A percentile compares a stretch with the other conserved stretches of the same genome.
Conservation (phyloP, 176 grass and related monocot genomes). For the Secale cereale region DNA sequence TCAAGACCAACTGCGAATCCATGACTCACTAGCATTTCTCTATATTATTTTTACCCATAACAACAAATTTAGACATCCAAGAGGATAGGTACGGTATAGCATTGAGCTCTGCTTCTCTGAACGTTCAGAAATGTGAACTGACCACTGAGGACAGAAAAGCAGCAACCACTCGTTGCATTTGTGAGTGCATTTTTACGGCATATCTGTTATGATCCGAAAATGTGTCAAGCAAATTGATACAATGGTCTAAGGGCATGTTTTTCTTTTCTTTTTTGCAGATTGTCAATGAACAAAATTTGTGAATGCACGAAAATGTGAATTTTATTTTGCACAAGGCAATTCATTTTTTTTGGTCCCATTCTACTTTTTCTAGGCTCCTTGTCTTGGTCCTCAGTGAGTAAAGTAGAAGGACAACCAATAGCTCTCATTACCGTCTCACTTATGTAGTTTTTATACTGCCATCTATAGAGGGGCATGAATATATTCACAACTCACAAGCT, state of each 20-base stretch:
- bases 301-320: background rate
- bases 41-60: background rate
- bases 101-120: background rate
- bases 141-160: background rate
- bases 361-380: background rate
- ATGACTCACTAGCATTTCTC: too few relatives aligned
- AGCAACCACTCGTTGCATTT: background rate
- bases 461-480: background rate
- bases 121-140: background rate
- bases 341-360: background rate
- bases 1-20: constrained; percentile 28
- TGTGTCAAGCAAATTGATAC: background rate
- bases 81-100: background rate
- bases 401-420: background rate
- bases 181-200: background rate
- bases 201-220: background rate
- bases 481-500: background rate
- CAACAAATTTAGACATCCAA: background rate
- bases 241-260: background rate
- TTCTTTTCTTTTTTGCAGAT: background rate
- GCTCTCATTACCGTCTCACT: background rate
- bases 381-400: background rate
- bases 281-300: background rate
- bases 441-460: background rate
- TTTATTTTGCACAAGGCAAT: background rate